Base-by-base conservation (phyloP, 352 stramenopile genomes). In the Phytophthora chlamydospora region DNA sequence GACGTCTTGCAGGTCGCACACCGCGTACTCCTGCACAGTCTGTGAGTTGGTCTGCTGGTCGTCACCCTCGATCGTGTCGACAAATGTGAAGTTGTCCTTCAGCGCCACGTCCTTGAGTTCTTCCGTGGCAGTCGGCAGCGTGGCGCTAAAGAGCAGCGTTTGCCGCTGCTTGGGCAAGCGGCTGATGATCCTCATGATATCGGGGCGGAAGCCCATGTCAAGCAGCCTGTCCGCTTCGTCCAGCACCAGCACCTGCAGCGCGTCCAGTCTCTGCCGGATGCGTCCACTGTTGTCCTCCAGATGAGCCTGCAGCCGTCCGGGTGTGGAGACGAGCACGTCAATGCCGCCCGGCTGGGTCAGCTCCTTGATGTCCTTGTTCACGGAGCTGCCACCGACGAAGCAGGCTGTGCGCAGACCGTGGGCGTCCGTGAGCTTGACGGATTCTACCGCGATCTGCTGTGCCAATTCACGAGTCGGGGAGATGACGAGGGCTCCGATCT, bases 161-260 rank as follows among this genome's bases (percentile, higher is more conserved):
- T 99, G 96, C 12, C 96, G 80, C 24, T 83, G 32, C 53, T 71
- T 66, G 12, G 80, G 80, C 42, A 89, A 57, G 12, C 52, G 68
- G 9, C 60, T 73, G n/a, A 93, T 82, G 40, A 99, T 98, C 49
- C 83, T 81, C 54, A 94, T 80, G 58, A 98, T 97, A 34, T 98
- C 90, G 0, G 79, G 83, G 17, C 83, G 76, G 64, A 99, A 97
- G 17, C 97, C 97, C 89, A 98, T 98, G 68, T 99, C 97, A 12
- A 99, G 64, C 17, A 99, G 75, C 5, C 96, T 89, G 71, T 99
- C 97, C 0, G 91, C 95, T 82, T 99, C 97, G 71, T 99, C 97
- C 31, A 99, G 71, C 34, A 97, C 75, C 13, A 97, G 68, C 36
- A 88, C 71, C 17, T 74, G 58, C 3, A 78, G 52, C 46, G 86